Evolutionary conservation across 305 asterid genomes (phyloP).

Genomic region (Solanum hybrid): DNA sequence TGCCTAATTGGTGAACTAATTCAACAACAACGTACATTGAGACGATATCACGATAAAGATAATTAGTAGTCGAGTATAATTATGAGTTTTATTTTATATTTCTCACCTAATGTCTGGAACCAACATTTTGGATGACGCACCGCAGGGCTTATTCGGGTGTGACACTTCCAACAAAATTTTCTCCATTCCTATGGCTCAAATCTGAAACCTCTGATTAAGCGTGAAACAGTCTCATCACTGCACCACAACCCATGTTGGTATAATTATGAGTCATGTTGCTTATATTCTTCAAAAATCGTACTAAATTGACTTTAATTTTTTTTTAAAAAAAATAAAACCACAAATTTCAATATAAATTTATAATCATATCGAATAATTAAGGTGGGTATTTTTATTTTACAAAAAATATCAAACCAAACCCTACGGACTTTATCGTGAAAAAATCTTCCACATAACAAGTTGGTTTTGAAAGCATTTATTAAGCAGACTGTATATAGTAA

Average conservation of each 20-base stretch:
- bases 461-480: neutral
- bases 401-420: neutral
- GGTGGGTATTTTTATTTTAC: neutral
- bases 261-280: neutral
- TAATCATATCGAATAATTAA: too few species aligned
- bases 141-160: accelerated
- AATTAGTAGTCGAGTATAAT: neutral
- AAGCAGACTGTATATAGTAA: neutral
- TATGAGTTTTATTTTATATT: neutral
- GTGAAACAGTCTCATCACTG: too few species aligned
- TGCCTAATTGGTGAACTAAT: too few species aligned
- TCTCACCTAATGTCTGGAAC: accelerated
- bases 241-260: neutral
- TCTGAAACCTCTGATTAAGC: too few species aligned
- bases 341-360: too few species aligned
- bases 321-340: too few species aligned
- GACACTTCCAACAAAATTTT: too few species aligned
- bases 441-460: neutral
- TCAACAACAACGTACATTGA: too few species aligned
- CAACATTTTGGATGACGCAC: too few species aligned
- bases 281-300: neutral
- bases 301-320: too few species aligned
- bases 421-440: neutral
- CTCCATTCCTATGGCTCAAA: too few species aligned
- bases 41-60: too few species aligned